Evolutionary conservation across 2,329 filamentous ascomycete genomes (phyloP).

Genomic region (Diaporthe sp.): DNA sequence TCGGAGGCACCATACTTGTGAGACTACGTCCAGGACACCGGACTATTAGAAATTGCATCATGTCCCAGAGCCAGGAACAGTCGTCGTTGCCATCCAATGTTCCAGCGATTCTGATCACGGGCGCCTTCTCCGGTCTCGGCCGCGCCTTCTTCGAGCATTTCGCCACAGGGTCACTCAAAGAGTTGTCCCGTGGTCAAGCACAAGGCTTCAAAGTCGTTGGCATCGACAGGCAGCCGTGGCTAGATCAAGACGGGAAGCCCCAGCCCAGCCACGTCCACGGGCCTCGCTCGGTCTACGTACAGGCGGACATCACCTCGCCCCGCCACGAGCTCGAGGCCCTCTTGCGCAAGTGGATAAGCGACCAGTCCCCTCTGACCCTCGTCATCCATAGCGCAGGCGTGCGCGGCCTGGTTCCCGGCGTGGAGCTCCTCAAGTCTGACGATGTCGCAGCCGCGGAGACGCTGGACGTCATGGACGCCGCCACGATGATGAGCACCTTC

Average conservation of each 20-base stretch:
- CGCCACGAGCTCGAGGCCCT: slow-evolving; percentile 4
- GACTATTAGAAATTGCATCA: background rate
- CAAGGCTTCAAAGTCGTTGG: slow-evolving; percentile 23
- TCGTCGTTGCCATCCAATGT: background rate
- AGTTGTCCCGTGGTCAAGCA: too few species aligned
- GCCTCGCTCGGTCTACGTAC: background rate
- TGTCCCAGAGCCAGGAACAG: background rate
- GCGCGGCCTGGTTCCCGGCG: slow-evolving; percentile 35
- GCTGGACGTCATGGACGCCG: slow-evolving; percentile 34
- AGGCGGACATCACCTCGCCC: slow-evolving; percentile 34
- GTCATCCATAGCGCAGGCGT: slow-evolving; percentile 39
- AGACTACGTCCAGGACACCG: too few species aligned
- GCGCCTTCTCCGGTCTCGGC: slow-evolving; percentile 39
- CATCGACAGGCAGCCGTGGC: slow-evolving; percentile 32
- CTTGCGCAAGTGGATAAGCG: slow-evolving; percentile 12
- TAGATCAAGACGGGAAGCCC: background rate
- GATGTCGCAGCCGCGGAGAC: slow-evolving; percentile 37
- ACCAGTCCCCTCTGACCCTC: slow-evolving; percentile 15
- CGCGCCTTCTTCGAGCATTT: slow-evolving; percentile 40
- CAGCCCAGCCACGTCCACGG: slow-evolving; percentile 3
- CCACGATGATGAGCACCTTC: slow-evolving; percentile 33
- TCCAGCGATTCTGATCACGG: slow-evolving; percentile 31
- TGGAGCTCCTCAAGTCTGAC: background rate
- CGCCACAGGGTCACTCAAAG: background rate
- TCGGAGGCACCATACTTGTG: too few species aligned